phyloP scores from a whole-genome alignment of 192 early-diverging fungal genomes.

The Polychytrium aggregatum region DNA sequence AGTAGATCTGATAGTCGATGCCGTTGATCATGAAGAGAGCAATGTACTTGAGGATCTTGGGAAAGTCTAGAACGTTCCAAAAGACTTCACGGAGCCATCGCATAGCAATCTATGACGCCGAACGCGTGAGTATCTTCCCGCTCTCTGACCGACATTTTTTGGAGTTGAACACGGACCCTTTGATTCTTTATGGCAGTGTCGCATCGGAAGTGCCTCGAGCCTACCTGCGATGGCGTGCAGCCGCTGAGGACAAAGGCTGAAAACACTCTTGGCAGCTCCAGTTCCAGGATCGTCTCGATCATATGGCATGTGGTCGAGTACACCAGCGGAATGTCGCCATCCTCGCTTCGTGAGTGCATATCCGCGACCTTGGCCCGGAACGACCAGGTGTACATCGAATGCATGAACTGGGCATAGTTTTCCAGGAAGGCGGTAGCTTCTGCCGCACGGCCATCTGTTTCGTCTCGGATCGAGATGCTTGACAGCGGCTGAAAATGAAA shows the following conservation, averaged over 20 bases:
- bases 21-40: conserved; percentile 16
- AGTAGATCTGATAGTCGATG: conserved; percentile 37
- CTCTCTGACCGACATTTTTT: too few species aligned
- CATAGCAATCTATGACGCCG: conserved; percentile 16
- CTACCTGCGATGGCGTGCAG: conserved; percentile 39
- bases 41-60: conserved; percentile 24
- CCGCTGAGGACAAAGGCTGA: conserved; percentile 38
- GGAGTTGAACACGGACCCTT: background rate
- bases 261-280: conserved; percentile 24
- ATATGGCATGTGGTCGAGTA: conserved; percentile 28
- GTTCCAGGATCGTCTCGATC: conserved; percentile 30
- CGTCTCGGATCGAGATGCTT: too few species aligned
- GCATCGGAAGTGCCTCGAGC: background rate
- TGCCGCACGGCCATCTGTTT: conserved; percentile 10
- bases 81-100: conserved; percentile 39
- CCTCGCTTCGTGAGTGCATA: background rate
- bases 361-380: conserved; percentile 2
- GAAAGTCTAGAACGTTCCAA: conserved; percentile 35
- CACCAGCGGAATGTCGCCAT: conserved; percentile 12
- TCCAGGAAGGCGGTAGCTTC: conserved; percentile 10
- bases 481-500: too few species aligned
- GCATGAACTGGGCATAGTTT: conserved; percentile 4
- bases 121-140: background rate
- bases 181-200: background rate
- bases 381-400: conserved; percentile 22